phyloP scores from a whole-genome alignment of 768 basidiomycete genomes.

The Amanita inopinata region DNA sequence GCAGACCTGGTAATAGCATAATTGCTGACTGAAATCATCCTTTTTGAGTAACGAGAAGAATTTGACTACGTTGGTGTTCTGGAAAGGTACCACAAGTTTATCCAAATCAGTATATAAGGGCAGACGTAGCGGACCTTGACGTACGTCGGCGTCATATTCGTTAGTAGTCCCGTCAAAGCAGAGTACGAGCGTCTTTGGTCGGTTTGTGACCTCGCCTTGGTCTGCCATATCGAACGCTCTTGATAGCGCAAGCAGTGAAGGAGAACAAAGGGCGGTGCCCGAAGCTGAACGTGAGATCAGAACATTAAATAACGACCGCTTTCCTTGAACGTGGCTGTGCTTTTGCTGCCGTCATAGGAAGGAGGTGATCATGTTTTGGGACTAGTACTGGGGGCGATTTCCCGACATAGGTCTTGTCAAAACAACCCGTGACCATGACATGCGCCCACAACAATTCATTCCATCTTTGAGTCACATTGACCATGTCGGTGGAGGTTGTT shows the following conservation, averaged over 20 bases:
- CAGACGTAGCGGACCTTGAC: not conserved
- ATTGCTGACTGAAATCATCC: conserved; percentile 43
- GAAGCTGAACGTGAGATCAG: not conserved
- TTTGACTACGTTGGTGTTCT: conserved; percentile 65
- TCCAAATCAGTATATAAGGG: not conserved
- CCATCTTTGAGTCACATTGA: no score
- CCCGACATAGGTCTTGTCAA: no score
- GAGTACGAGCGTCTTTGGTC: conserved; percentile 41
- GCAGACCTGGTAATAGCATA: conserved; percentile 63
- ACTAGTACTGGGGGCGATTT: no score
- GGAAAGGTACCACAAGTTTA: not conserved
- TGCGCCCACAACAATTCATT: no score
- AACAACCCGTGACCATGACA: no score
- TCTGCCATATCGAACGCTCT: not conserved
- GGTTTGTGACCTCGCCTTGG: conserved; percentile 3
- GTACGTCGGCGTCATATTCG: conserved; percentile 38
- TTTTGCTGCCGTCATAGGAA: not conserved
- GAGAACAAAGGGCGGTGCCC: not conserved
- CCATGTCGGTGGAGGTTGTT: no score
- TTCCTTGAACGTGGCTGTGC: not conserved
- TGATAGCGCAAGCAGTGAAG: not conserved
- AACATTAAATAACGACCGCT: not conserved
- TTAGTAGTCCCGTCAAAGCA: conserved; percentile 64
- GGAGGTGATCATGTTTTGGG: no score
- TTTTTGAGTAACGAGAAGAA: conserved; percentile 62